Evolutionary conservation across 23 red algal genomes (phyloP), one percentile per base, ranked within the genome.

Genomic region (Agarophyton chilense): DNA sequence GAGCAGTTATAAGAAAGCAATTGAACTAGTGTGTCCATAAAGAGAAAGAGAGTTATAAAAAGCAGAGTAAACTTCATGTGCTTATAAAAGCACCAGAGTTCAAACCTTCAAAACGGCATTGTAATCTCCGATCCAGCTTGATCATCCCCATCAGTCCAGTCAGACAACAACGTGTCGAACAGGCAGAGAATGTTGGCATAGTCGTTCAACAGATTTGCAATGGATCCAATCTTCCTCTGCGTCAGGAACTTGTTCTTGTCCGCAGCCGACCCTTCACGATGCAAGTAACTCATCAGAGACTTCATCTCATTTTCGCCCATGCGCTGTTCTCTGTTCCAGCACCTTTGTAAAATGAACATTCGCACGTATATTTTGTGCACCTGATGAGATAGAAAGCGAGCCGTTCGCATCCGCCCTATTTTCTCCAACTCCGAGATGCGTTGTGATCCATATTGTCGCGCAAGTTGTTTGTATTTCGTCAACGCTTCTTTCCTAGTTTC

Each of bases 271-370:
- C 68, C 68, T 21, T 74, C 68, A 46, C 68, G 39, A 3, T 12
- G 4, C 68, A 74, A 32, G 41, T 47, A 10, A 39, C 36, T 74
- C 68, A 74, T 49, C 38, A 49, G 0, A 26, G 40, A 49, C 25
- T 29, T 74, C 38, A 74, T 49, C 10, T 74, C 68, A 4, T 11
- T 12, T 49, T 74, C 68, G 9, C 19, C 21, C 21, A 10, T 46
- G 34, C 68, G 68, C 33, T 28, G 68, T 46, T 74, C 68, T 19
- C 47, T 74, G 68, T 74, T 49, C 68, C 68, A 74, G 33, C 68
- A 74, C 17, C 68, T 34, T 47, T 74, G 68, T 21, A 74, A 29
- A 43, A 74, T 74, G 68, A 74, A 74, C 18, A 74, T 74, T 9
- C 68, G 68, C 45, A 74, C 21, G 25, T 74, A 74, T 3, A 43